These are phyloP conservation scores for Pseudozyma sp. DNA, from an alignment of 1,284 basidiomycete species.

Conservation along the genomic window DNA sequence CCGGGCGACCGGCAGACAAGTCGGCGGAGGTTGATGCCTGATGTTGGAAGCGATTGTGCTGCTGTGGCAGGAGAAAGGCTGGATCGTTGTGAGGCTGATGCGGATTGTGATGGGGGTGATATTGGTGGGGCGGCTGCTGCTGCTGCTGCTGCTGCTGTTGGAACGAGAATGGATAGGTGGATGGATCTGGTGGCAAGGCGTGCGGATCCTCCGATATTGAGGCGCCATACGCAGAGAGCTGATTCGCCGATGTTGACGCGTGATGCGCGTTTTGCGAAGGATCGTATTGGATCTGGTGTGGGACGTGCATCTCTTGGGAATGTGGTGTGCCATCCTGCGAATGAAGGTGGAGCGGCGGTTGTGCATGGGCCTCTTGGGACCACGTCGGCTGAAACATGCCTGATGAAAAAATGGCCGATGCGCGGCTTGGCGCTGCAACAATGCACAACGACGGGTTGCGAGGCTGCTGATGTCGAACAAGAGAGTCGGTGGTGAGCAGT, in stretches of 20 bases:
- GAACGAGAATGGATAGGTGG: conserved; percentile 14
- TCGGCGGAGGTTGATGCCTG: background rate
- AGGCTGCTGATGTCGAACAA: background rate
- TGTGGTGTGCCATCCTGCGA: conserved; percentile 4
- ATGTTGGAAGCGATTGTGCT: conserved; percentile 4
- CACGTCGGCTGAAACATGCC: conserved; percentile 49
- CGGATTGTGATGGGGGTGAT: background rate
- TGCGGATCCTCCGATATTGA: conserved; percentile 6
- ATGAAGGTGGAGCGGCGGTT: conserved; percentile 16
- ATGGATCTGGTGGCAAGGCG: conserved; percentile 15
- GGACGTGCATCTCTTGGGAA: conserved; percentile 12
- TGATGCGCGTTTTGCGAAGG: conserved; percentile 8
- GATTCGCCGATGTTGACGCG: conserved; percentile 4
- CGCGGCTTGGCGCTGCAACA: background rate
- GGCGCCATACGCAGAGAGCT: conserved; percentile 14
- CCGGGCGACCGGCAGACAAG: conserved; percentile 1
- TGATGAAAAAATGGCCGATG: background rate
- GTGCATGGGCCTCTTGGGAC: conserved; percentile 33
- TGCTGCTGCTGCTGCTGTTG: conserved; percentile 22
- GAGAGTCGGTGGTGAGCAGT: background rate
- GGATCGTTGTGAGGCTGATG: conserved; percentile 8
- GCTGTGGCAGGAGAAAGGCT: background rate
- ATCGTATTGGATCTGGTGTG: conserved; percentile 17
- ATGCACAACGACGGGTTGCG: conserved; percentile 2
- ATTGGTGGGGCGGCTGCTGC: conserved; percentile 1